Conservation (phyloP, 2,329 filamentous ascomycete genomes). For the Pseudogymnoascus pannorum region DNA sequence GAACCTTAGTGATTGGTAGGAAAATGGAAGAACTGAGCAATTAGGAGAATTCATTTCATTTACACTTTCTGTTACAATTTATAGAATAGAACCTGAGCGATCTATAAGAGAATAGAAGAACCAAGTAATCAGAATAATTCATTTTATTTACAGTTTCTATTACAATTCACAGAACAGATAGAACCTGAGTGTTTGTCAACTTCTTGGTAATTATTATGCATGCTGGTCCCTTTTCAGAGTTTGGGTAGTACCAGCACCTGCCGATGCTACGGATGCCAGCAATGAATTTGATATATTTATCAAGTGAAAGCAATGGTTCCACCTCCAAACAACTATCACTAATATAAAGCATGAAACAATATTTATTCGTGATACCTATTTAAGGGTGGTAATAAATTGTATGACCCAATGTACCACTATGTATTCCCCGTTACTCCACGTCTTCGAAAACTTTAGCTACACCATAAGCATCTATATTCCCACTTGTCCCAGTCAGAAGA, state of each 20-base stretch:
- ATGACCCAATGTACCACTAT: no score
- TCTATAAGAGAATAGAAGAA: no score
- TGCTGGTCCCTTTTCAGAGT: neutral
- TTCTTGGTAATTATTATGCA: neutral
- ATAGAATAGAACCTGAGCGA: no score
- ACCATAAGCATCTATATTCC: no score
- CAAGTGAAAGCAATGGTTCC: neutral
- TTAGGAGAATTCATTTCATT: neutral
- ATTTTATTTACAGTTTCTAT: neutral
- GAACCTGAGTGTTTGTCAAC: neutral
- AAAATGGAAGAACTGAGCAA: no score
- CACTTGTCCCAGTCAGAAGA: no score
- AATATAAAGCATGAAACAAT: neutral
- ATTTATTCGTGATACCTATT: neutral
- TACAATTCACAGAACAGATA: neutral
- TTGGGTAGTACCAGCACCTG: neutral
- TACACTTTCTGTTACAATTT: neutral
- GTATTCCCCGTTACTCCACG: no score
- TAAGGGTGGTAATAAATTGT: neutral
- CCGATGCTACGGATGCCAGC: neutral
- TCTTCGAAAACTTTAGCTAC: no score
- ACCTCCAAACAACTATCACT: neutral
- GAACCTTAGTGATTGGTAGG: no score
- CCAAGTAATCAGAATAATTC: no score
- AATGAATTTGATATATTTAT: neutral